phyloP scores from a whole-genome alignment of 2,329 filamentous ascomycete genomes.

The Lecanicillium sp. region DNA sequence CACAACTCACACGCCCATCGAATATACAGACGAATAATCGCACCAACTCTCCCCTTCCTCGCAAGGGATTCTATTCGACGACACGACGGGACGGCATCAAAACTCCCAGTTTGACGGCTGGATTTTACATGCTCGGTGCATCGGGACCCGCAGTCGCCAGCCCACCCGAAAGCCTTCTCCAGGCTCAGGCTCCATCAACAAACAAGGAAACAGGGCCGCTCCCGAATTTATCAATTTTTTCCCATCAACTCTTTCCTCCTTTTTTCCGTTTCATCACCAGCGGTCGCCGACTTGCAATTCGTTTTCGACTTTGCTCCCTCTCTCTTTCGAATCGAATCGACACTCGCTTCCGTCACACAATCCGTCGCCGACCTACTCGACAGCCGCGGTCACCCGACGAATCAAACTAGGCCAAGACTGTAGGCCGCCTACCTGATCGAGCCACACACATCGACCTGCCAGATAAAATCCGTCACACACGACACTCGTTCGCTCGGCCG shows the following conservation, averaged over 20 bases:
- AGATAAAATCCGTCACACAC: slow-evolving; percentile 1
- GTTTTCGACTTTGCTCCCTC: not conserved
- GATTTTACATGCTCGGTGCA: not conserved
- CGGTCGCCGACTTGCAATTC: not conserved
- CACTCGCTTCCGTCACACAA: not conserved
- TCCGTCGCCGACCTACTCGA: not conserved
- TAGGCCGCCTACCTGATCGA: not conserved
- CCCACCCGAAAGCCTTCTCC: slow-evolving; percentile 1
- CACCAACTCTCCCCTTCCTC: too few species aligned
- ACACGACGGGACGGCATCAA: too few species aligned
- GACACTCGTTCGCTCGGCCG: not conserved
- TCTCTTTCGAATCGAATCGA: too few species aligned
- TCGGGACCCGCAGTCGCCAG: slow-evolving; percentile 4
- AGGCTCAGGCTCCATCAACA: not conserved
- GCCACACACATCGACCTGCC: not conserved
- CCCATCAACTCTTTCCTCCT: not conserved
- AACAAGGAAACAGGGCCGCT: not conserved
- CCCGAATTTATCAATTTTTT: not conserved
- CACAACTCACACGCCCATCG: too few species aligned
- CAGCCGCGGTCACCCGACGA: not conserved
- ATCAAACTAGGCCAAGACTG: not conserved
- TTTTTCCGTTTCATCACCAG: not conserved
- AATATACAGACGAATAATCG: too few species aligned
- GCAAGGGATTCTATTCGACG: too few species aligned
- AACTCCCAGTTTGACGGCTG: not conserved